Base-by-base conservation (phyloP, 2,329 filamentous ascomycete species). In the Pseudopyrenochaeta lycopersici region DNA sequence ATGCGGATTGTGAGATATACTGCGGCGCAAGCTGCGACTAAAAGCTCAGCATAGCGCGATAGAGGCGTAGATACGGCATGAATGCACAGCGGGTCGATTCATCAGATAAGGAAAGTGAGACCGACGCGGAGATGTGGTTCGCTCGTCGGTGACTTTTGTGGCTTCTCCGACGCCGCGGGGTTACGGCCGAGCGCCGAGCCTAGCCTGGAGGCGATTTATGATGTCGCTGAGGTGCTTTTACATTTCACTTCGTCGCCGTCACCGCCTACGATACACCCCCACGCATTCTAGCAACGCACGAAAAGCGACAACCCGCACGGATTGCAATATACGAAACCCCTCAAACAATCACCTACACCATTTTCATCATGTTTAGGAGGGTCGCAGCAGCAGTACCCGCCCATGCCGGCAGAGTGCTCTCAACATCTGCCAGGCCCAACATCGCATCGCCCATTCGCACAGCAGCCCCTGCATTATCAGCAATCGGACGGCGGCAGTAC, bases 291-390 rank as follows among this genome's bases (percentile, higher is more conserved):
- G 46, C 54, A 54, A 46, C 42, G 45, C 46, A 54, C 51, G 21
- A 35, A 45, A 52, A 27, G 53, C 45, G 62, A 57, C 57, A 40
- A 51, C 42, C 46, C 39, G 29, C 46, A 62, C 55, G 52, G 33
- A 58, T 48, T 50, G 20, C 44, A 42, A 36, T 33, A 15, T n/a
- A 21, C 40, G 7, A 40, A 51, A 54, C 30, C 42, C 30, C 38
- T 46, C 20, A 39, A 59, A 20, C 48, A 38, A 59, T 56, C 32
- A 43, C 60, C 61, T 48, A 64, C 36, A 63, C 46, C 32, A 46
- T 51, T 31, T 30, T 64, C 80, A 46, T 57, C 64, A 87, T 87
- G 84, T 85, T 87, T 75, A 82, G 80, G 68, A 81, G 85, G 78
- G 78, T 83, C 60, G 73, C 83, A 70, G 77, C 82, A 60, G 77